Evolutionary conservation across 768 basidiomycete genomes (phyloP).

Genomic region (Rhizopogon salebrosus): DNA sequence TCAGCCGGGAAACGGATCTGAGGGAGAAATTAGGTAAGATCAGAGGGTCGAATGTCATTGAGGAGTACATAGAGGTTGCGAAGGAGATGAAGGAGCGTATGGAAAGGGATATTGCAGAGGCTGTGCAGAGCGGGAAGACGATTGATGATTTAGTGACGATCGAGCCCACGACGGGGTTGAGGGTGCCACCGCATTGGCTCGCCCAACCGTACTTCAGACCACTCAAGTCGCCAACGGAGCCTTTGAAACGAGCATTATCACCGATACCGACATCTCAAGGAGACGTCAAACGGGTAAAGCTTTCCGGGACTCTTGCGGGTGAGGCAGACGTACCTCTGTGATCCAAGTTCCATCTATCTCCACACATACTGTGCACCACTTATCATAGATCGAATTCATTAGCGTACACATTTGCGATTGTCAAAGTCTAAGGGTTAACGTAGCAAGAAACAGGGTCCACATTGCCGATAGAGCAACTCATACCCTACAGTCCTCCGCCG

Average conservation of each 20-base stretch:
- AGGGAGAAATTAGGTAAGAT: conserved; percentile 65
- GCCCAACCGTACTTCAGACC: conserved; percentile 59
- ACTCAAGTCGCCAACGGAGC: background rate
- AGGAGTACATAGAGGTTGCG: conserved; percentile 47
- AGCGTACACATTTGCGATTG: background rate
- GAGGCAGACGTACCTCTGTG: background rate
- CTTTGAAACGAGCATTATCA: background rate
- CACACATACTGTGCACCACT: background rate
- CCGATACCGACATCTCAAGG: background rate
- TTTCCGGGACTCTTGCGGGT: background rate
- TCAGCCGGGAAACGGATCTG: conserved; percentile 62
- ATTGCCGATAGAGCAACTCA: background rate
- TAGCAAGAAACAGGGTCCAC: background rate
- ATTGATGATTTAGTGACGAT: conserved; percentile 34
- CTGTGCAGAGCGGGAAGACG: conserved; percentile 17
- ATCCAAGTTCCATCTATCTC: background rate
- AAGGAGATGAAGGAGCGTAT: conserved; percentile 56
- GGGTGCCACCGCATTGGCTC: conserved; percentile 60
- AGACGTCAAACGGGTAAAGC: background rate
- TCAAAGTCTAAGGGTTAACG: background rate
- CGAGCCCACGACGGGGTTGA: conserved; percentile 45
- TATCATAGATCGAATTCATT: background rate
- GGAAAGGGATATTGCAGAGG: conserved; percentile 45
- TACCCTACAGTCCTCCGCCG: conserved; percentile 63
- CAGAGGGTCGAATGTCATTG: conserved; percentile 18